Conservation (phyloP, 2,329 filamentous ascomycete genomes). For the Apiospora arundinis region DNA sequence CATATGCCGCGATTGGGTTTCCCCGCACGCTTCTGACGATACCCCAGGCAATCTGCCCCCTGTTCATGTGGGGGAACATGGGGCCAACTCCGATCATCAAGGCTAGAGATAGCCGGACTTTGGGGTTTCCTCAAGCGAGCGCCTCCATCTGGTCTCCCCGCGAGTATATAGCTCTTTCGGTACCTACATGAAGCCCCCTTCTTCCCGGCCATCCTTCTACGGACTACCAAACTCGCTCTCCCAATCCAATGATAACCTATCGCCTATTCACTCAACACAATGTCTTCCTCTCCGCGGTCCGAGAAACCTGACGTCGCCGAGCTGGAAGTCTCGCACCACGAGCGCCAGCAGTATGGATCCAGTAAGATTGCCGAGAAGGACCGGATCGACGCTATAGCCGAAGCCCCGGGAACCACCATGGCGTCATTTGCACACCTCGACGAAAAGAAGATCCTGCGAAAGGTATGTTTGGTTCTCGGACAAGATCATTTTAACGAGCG, state of each 20-base stretch:
- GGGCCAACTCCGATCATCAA: neutral
- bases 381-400: constrained; percentile 32
- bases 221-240: neutral
- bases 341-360: constrained; percentile 23
- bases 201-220: neutral
- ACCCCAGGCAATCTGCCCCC: neutral
- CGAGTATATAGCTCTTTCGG: neutral
- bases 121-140: neutral
- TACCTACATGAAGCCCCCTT: neutral
- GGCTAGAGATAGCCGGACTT: neutral
- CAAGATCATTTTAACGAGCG: neutral
- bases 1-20: neutral
- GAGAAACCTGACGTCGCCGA: constrained; percentile 31
- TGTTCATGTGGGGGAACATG: neutral
- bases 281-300: neutral
- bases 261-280: neutral
- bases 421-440: constrained; percentile 50
- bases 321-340: constrained; percentile 28
- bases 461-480: constrained; percentile 41
- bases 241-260: neutral
- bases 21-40: neutral
- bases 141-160: neutral
- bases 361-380: constrained; percentile 25
- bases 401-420: constrained; percentile 31
- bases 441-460: constrained; percentile 65